Evolutionary conservation across 768 basidiomycete species (phyloP).

Genomic region (Coprinellus micaceus): DNA sequence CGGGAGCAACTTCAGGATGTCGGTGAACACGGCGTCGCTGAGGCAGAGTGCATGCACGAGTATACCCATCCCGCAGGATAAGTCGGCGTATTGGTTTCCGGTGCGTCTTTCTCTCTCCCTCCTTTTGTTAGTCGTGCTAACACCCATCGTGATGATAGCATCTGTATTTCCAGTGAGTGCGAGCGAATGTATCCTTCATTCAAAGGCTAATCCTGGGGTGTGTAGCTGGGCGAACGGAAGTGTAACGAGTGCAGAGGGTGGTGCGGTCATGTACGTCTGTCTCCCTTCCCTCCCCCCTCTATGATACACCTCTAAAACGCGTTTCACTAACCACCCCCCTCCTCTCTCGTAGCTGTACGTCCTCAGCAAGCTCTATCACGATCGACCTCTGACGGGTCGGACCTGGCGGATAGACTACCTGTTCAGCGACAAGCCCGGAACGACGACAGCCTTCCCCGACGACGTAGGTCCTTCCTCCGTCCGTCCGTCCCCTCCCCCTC

Average conservation of each 20-base stretch:
- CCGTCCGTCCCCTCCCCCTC: too few relatives aligned
- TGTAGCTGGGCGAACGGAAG: constrained; percentile 43
- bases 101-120: constrained; percentile 1
- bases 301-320: neutral
- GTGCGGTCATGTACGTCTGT: constrained; percentile 43
- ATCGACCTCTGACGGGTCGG: too few relatives aligned
- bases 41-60: constrained; percentile 39
- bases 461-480: constrained; percentile 31
- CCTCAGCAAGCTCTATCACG: too few relatives aligned
- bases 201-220: neutral
- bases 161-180: constrained; percentile 44
- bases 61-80: constrained; percentile 26
- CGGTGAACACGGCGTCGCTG: constrained; percentile 30
- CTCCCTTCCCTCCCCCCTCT: neutral
- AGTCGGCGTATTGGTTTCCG: constrained; percentile 14
- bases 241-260: constrained; percentile 40
- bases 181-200: neutral
- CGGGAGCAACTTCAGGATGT: constrained; percentile 40
- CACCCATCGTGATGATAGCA: constrained; percentile 17
- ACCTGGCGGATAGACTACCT: constrained; percentile 56
- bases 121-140: neutral
- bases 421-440: constrained; percentile 42
- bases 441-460: constrained; percentile 52
- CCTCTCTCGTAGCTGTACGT: constrained; percentile 14
- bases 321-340: neutral